A percentile compares a stretch with the other conserved stretches of the same genome.
Conservation (phyloP, 2,329 filamentous ascomycete species). For the Macrophomina tecta region DNA sequence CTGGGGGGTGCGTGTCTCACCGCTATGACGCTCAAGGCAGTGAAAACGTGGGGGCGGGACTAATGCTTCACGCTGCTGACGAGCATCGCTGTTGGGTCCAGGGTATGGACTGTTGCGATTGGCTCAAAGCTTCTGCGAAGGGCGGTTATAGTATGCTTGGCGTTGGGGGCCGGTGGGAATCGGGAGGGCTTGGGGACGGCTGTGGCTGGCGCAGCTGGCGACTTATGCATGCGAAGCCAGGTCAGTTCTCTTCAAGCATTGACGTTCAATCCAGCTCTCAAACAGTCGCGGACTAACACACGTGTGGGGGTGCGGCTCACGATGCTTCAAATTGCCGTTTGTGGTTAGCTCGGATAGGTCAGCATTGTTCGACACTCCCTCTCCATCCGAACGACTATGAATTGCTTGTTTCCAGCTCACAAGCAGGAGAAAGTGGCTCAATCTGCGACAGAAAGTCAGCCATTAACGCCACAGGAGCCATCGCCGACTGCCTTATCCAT, state of each 20-base stretch:
- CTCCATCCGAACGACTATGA: background rate
- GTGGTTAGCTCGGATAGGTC: background rate
- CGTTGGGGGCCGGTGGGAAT: background rate
- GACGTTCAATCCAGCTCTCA: background rate
- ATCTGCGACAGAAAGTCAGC: too few species aligned
- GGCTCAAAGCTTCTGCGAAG: background rate
- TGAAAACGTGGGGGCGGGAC: constrained; percentile 2
- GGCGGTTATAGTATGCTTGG: background rate
- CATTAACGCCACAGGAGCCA: too few species aligned
- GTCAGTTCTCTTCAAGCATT: background rate
- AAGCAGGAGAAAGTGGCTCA: background rate
- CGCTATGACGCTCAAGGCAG: background rate
- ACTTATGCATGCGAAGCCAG: background rate
- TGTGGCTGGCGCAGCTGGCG: too few species aligned
- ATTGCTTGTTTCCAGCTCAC: background rate
- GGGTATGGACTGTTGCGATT: background rate
- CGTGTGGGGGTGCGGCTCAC: background rate
- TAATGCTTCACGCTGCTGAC: background rate
- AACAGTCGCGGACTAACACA: background rate
- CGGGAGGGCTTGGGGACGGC: too few species aligned
- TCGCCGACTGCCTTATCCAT: too few species aligned
- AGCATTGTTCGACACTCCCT: background rate
- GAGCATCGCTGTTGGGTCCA: background rate
- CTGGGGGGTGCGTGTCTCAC: background rate
- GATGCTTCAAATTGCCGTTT: constrained; percentile 1